Base-by-base conservation (phyloP, 2,329 filamentous ascomycete species). In the Venturiaceae sp. region DNA sequence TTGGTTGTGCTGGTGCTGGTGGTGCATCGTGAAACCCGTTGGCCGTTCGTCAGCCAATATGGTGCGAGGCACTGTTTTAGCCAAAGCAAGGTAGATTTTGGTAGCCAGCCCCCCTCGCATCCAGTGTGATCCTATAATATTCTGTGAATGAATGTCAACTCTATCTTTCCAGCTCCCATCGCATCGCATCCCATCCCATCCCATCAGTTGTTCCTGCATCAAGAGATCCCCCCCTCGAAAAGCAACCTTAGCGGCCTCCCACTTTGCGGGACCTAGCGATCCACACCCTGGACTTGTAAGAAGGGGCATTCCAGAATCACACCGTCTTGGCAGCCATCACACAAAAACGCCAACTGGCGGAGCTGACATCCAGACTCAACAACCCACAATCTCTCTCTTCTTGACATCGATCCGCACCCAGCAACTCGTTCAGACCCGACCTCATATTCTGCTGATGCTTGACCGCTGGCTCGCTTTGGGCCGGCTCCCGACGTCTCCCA, bases 381-480 rank as follows among this genome's bases (percentile, higher is more conserved):
- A 11, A n/a, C 44, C 44, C 16, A 21, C 41, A 46, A 30, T 23
- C 28, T 50, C 23, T 30, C 44, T 7, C 26, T 21, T 11, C 44
- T 6, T n/a, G 16, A 6, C 37, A 39, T 19, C 30, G 23, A 28
- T 28, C 30, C 14, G 26, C 44, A 30, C 23, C 44, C 28, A 50
- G 21, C 44, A 30, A 30, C 44, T 30, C 44, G 44, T 26, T n/a
- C 44, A 30, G 26, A n/a, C 26, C 14, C 26, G 8, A n/a, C 14
- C 13, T 11, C 44, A 19, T 11, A 19, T 19, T 23, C 14, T n/a
- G 54, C 54, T 56, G 54, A 56, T 56, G 54, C 54, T 56, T 37
- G 34, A 46, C 54, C 54, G n/a, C 54, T 56, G 54, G 54, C 34
- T 56, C 54, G 28, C 36, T 32, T 37, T 56, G 54, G 39, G 37